Evolutionary conservation across 2,329 filamentous ascomycete species (phyloP).

Genomic region (Pestalotiopsis sp.): DNA sequence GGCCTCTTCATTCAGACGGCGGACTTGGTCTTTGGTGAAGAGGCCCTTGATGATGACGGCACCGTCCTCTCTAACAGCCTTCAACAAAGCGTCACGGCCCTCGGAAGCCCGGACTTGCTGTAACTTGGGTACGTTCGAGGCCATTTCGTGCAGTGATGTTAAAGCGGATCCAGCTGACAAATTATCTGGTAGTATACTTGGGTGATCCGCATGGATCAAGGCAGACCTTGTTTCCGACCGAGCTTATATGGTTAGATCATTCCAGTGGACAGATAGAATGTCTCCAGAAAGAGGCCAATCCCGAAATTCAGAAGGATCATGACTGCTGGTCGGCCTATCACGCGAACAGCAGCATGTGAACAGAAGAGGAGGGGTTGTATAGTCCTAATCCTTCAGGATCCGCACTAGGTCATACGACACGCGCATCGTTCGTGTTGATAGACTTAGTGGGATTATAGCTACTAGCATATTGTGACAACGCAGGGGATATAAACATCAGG

Average conservation of each 20-base stretch:
- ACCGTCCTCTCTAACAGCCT: constrained; percentile 22
- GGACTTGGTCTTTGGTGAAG: constrained; percentile 21
- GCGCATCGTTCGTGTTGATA: background rate
- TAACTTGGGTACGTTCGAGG: constrained; percentile 11
- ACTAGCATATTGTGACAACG: background rate
- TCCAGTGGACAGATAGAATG: background rate
- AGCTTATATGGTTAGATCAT: background rate
- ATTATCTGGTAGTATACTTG: background rate
- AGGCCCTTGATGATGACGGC: constrained; percentile 28
- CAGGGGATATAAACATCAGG: background rate
- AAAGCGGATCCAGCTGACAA: background rate
- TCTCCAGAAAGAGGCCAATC: background rate
- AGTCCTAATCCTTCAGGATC: background rate
- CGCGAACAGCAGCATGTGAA: background rate
- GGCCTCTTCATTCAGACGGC: constrained; percentile 23
- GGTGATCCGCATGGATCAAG: background rate
- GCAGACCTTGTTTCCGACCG: background rate
- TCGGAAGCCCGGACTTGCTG: constrained; percentile 17
- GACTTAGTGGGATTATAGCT: background rate
- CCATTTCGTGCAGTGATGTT: constrained; percentile 10
- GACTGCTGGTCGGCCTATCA: background rate
- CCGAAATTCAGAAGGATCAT: background rate
- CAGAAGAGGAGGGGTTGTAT: background rate
- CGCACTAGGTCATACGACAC: background rate
- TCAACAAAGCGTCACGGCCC: constrained; percentile 15